phyloP scores from a whole-genome alignment of 148 eudicot genomes.

The Nepenthes mirabilis region DNA sequence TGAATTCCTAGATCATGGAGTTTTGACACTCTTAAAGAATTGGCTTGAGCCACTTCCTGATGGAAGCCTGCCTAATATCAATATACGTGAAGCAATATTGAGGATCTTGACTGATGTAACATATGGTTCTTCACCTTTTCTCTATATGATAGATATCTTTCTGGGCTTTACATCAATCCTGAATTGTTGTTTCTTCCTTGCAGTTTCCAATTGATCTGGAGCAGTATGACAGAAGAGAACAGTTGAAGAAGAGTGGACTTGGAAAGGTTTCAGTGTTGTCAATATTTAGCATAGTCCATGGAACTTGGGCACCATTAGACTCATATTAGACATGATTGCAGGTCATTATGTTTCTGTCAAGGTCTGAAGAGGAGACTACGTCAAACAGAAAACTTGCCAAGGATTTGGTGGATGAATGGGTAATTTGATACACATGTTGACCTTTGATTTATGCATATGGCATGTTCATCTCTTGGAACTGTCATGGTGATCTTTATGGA shows the following conservation, averaged over 20 bases:
- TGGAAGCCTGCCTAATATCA: slow-evolving; percentile 96
- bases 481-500: neutral
- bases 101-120: slow-evolving; percentile 84
- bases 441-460: neutral
- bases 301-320: neutral
- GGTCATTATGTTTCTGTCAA: slow-evolving; percentile 97
- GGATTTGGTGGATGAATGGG: slow-evolving; percentile 98
- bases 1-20: slow-evolving; percentile 94
- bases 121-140: neutral
- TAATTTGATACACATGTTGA: slow-evolving; percentile 15
- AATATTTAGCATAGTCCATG: neutral
- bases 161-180: too few species aligned
- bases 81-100: slow-evolving; percentile 82
- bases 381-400: slow-evolving; percentile 85
- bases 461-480: neutral
- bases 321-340: slow-evolving; percentile 15
- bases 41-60: slow-evolving; percentile 99
- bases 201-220: slow-evolving; percentile 94
- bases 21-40: slow-evolving; percentile 65
- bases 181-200: slow-evolving; percentile 12
- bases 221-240: slow-evolving; percentile 82
- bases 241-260: slow-evolving; percentile 86
- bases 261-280: slow-evolving; percentile 48
- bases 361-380: slow-evolving; percentile 94
- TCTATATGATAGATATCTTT: neutral